A percentile compares a stretch with the other conserved stretches of the same genome.
Evolutionary conservation across 2,329 filamentous ascomycete genomes (phyloP).

Genomic region (Colletotrichum phormii): DNA sequence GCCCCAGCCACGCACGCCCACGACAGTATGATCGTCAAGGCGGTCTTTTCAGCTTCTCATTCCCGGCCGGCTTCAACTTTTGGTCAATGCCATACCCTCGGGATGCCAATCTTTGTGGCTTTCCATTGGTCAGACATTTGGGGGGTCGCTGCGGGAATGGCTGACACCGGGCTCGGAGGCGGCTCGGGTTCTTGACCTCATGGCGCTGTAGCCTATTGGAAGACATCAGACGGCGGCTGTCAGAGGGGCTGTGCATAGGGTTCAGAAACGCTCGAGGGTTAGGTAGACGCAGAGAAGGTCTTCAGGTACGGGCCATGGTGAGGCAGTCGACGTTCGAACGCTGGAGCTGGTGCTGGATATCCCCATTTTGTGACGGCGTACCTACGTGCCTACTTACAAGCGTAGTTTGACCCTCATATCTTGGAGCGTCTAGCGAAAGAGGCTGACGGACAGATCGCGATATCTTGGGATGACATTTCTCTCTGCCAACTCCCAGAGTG

Average conservation of each 20-base stretch:
- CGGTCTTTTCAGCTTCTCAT: background rate
- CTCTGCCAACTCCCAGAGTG: background rate
- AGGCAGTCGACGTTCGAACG: slow-evolving; percentile 11
- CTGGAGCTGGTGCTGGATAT: background rate
- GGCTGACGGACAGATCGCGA: too few species aligned
- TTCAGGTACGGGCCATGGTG: background rate
- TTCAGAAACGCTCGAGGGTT: slow-evolving; percentile 8
- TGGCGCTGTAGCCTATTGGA: background rate
- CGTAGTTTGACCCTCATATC: background rate
- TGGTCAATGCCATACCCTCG: background rate
- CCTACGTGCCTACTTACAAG: background rate
- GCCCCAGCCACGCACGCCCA: background rate
- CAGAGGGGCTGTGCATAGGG: slow-evolving; percentile 17
- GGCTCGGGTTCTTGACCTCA: slow-evolving; percentile 21
- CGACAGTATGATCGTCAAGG: background rate
- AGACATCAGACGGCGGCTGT: slow-evolving; percentile 36
- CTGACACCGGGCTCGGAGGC: background rate
- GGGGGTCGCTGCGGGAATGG: slow-evolving; percentile 20
- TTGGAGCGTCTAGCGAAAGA: background rate
- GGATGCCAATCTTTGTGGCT: background rate
- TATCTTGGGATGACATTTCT: background rate
- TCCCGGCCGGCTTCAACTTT: background rate
- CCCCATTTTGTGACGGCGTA: too few species aligned
- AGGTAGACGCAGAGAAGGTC: background rate
- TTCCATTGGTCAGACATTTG: background rate